Evolutionary conservation across 2,329 filamentous ascomycete species (phyloP), one percentile per base, ranked within the genome.

Genomic region (Cadophora gregata): DNA sequence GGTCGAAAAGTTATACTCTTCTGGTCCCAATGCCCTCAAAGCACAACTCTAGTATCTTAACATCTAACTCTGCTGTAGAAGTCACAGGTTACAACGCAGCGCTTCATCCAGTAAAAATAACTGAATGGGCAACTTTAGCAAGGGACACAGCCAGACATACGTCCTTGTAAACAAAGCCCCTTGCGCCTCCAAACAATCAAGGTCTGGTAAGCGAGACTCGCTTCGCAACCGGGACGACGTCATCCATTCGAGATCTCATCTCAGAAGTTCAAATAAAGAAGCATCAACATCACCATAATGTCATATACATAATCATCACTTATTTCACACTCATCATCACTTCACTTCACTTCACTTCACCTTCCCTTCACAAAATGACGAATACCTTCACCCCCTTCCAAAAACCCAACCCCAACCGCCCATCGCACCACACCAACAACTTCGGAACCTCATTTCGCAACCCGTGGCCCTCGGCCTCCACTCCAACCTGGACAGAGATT

Each of bases 391-490:
- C 25, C 29, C 29, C 29, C 29, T 51, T 50, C 56, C 38, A 45
- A 47, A 51, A 29, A 27, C 24, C 58, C 27, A 25, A 50, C 5
- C 45, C 50, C 36, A 50, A 24, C 33, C 66, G 67, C 16, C 70
- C 72, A 14, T 55, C 66, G 12, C 72, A 73, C 56, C 67, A 70
- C 36, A 65, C 69, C 12, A 71, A 72, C 58, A 65, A 65, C 27
- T 16, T 14, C 12, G 67, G 67, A 12, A 72, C 67, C 2, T 36
- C 62, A 14, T 73, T 73, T 64, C 59, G 64, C 33, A 73, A 73
- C 55, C 72, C 72, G n/a, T 73, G 72, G 72, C 68, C 69, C 4
- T 73, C 72, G 29, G 70, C 69, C 33, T 64, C 67, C 4, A 63
- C 64, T 29, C 72, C 70, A 48, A 70, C 67, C 1, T 70, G 65